Evolutionary conservation across 2,329 filamentous ascomycete species (phyloP).

Genomic region (Eurotiales sp.): DNA sequence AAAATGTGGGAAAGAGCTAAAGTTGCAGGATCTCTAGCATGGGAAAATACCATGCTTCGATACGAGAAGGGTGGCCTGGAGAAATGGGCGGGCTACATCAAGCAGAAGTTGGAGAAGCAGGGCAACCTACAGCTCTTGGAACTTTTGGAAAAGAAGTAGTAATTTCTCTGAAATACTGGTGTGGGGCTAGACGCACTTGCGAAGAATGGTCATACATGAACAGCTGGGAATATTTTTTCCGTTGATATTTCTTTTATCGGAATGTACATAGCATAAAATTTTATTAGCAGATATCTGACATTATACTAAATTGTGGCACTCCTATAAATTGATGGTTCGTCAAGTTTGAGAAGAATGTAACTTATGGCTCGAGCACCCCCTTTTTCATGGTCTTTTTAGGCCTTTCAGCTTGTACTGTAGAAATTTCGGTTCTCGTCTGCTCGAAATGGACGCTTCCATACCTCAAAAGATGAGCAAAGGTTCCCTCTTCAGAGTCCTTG

Average conservation of each 20-base stretch:
- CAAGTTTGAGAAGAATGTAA: too few species aligned
- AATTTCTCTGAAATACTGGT: too few species aligned
- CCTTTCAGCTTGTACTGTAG: slow-evolving; percentile 14
- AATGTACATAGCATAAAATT: too few species aligned
- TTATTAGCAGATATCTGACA: too few species aligned
- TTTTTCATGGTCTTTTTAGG: slow-evolving; percentile 18
- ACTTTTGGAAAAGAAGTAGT: not conserved
- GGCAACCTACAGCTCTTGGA: slow-evolving; percentile 2
- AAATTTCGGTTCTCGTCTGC: slow-evolving; percentile 20
- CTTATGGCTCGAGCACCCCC: slow-evolving; percentile 21
- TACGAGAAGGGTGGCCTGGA: slow-evolving; percentile 10
- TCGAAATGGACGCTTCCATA: slow-evolving; percentile 28
- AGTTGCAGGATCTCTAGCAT: not conserved
- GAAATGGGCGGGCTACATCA: not conserved
- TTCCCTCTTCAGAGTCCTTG: slow-evolving; percentile 24
- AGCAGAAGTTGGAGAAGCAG: not conserved
- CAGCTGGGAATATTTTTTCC: too few species aligned
- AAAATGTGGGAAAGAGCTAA: slow-evolving; percentile 9
- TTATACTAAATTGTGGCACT: too few species aligned
- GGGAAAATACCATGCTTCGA: slow-evolving; percentile 3
- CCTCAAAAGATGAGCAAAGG: slow-evolving; percentile 27
- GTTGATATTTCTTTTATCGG: too few species aligned
- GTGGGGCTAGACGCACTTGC: too few species aligned
- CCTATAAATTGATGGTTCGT: too few species aligned
- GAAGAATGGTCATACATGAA: too few species aligned